Conservation (phyloP, 306 rosid genomes). For the Adenanthera pavonina region DNA sequence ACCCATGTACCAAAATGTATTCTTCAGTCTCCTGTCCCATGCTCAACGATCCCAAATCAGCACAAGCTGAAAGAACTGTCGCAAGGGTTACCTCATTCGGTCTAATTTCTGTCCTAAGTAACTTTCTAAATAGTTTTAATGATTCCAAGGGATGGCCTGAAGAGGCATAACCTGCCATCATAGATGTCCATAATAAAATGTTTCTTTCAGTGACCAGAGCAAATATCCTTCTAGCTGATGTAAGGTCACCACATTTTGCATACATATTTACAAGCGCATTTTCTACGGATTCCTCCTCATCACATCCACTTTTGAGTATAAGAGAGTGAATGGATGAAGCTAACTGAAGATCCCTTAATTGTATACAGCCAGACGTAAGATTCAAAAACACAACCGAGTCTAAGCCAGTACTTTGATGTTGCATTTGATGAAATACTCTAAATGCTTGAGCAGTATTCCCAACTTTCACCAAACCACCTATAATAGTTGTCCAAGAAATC, state of each 20-base stretch:
- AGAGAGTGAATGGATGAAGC: slow-evolving; percentile 53
- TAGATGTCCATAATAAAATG: slow-evolving; percentile 65
- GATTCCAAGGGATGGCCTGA: slow-evolving; percentile 48
- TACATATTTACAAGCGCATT: slow-evolving; percentile 59
- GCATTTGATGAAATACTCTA: slow-evolving; percentile 49
- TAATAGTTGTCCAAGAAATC: slow-evolving; percentile 57
- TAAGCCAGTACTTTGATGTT: slow-evolving; percentile 18
- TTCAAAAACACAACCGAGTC: slow-evolving; percentile 50
- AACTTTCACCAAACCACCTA: slow-evolving; percentile 50
- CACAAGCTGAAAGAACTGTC: slow-evolving; percentile 53
- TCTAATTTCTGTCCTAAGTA: slow-evolving; percentile 37
- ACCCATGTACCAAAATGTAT: slow-evolving; percentile 53
- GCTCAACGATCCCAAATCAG: slow-evolving; percentile 52
- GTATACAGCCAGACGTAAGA: slow-evolving; percentile 45
- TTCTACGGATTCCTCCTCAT: slow-evolving; percentile 48
- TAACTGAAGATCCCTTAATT: slow-evolving; percentile 36
- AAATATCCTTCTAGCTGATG: slow-evolving; percentile 59
- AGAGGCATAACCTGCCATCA: slow-evolving; percentile 56
- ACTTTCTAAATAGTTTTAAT: slow-evolving; percentile 46
- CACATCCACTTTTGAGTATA: slow-evolving; percentile 58
- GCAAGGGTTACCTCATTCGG: slow-evolving; percentile 49
- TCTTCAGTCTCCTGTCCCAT: slow-evolving; percentile 71
- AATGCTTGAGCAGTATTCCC: slow-evolving; percentile 38
- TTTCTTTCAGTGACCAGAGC: slow-evolving; percentile 47
- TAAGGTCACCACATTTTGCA: slow-evolving; percentile 57